Evolutionary conservation across 495 filamentous ascomycete species (phyloP).

Genomic region (Clohesyomyces aquaticus): DNA sequence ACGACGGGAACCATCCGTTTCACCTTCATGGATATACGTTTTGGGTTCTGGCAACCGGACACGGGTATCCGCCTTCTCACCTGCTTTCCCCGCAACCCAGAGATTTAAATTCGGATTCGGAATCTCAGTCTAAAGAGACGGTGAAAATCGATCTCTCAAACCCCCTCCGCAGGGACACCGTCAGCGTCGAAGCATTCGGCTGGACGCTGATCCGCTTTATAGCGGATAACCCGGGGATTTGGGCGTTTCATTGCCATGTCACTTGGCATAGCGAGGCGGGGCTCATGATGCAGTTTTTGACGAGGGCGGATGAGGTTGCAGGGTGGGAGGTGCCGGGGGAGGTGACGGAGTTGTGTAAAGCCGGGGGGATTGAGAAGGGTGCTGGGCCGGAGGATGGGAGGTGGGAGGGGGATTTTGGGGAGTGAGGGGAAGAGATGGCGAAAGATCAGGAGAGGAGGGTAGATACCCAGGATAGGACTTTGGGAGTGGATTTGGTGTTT

Average conservation of each 20-base stretch:
- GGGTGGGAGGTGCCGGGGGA: conserved; percentile 52
- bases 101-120: conserved; percentile 25
- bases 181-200: conserved; percentile 43
- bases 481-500: too few species aligned
- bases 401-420: conserved; percentile 18
- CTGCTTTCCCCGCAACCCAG: too few species aligned
- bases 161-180: conserved; percentile 44
- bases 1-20: conserved; percentile 47
- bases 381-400: conserved; percentile 53
- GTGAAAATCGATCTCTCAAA: conserved; percentile 43
- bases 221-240: conserved; percentile 46
- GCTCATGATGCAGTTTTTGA: conserved; percentile 63
- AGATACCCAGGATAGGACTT: too few species aligned
- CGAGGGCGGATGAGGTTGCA: conserved; percentile 51
- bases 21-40: conserved; percentile 58
- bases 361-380: conserved; percentile 51
- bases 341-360: conserved; percentile 50
- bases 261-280: conserved; percentile 64
- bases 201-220: conserved; percentile 44
- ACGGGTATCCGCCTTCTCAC: conserved; percentile 59
- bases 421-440: not conserved
- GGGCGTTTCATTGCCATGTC: conserved; percentile 47
- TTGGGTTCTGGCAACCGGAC: conserved; percentile 60
- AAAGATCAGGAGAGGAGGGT: not conserved
- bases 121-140: too few species aligned